Conservation (phyloP, 148 eudicot species). For the Rhododendron williamsianum region DNA sequence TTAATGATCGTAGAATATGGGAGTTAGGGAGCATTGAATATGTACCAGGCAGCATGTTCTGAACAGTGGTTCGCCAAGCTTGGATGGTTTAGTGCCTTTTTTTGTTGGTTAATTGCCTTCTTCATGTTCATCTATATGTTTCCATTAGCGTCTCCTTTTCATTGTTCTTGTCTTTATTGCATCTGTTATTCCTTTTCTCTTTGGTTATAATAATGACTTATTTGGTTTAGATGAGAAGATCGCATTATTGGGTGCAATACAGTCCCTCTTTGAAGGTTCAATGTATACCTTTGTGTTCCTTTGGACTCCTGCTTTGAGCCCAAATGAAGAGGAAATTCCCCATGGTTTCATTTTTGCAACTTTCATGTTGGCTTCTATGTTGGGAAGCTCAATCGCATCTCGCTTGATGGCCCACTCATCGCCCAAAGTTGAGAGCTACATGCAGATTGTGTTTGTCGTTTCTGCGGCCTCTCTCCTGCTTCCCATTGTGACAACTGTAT, state of each 20-base stretch:
- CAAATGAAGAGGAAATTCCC: constrained; percentile 90
- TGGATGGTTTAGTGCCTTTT: background rate
- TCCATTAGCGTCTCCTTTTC: background rate
- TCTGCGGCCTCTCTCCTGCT: constrained; percentile 83
- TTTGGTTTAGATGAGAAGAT: constrained; percentile 81
- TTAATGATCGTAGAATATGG: background rate
- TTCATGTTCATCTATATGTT: background rate
- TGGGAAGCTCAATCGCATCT: constrained; percentile 92
- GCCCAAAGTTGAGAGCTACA: constrained; percentile 81
- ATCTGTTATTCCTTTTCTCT: background rate
- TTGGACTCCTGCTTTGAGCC: constrained; percentile 98
- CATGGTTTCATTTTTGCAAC: constrained; percentile 97
- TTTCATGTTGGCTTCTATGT: constrained; percentile 97
- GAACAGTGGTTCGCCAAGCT: background rate
- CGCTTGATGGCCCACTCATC: constrained; percentile 68
- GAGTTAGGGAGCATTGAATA: background rate
- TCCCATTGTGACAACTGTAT: constrained; percentile 73
- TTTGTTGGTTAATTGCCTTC: background rate
- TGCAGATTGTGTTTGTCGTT: constrained; percentile 83
- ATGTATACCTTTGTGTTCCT: constrained; percentile 97
- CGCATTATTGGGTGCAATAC: constrained; percentile 92
- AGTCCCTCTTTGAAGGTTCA: constrained; percentile 95
- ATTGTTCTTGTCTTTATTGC: background rate
- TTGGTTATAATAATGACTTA: background rate
- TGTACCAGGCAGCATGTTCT: background rate